Evolutionary conservation across 192 early-diverging fungal species (phyloP).

Genomic region (Mortierella alpina): DNA sequence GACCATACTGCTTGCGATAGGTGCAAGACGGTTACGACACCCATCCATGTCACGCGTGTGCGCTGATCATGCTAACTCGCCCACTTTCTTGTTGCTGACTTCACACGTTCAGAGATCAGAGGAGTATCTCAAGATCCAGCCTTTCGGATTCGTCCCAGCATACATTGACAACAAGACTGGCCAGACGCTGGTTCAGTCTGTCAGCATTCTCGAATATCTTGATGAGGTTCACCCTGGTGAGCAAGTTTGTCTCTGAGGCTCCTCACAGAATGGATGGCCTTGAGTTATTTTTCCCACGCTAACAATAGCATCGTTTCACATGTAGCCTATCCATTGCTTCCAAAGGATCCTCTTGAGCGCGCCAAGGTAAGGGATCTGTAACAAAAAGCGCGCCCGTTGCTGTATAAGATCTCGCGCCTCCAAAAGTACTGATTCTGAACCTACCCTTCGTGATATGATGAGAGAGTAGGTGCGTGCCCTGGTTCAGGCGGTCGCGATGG

Average conservation of each 20-base stretch:
- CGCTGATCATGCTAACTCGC: too few species aligned
- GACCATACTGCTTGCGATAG: too few species aligned
- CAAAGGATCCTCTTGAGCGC: conserved; percentile 71
- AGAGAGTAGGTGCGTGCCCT: conserved; percentile 72
- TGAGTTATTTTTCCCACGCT: conserved; percentile 20
- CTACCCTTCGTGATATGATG: background rate
- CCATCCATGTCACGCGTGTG: too few species aligned
- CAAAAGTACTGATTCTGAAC: background rate
- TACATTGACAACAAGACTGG: conserved; percentile 69
- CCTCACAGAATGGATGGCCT: background rate
- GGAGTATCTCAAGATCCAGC: conserved; percentile 74
- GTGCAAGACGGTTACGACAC: too few species aligned
- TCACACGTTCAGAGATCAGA: conserved; percentile 48
- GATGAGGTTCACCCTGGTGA: conserved; percentile 79
- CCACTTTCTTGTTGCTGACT: background rate
- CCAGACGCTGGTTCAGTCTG: conserved; percentile 69
- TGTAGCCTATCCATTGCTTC: conserved; percentile 71
- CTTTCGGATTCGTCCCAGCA: conserved; percentile 74
- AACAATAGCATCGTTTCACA: conserved; percentile 43
- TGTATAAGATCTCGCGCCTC: background rate
- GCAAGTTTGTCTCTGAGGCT: background rate
- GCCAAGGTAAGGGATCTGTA: conserved; percentile 59
- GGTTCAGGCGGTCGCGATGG: conserved; percentile 76
- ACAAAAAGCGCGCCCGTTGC: too few species aligned
- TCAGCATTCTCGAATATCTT: conserved; percentile 89